These are phyloP conservation scores for Salvia miltiorrhiza DNA, from an alignment of 257 asterid genomes.

Conservation along the genomic window DNA sequence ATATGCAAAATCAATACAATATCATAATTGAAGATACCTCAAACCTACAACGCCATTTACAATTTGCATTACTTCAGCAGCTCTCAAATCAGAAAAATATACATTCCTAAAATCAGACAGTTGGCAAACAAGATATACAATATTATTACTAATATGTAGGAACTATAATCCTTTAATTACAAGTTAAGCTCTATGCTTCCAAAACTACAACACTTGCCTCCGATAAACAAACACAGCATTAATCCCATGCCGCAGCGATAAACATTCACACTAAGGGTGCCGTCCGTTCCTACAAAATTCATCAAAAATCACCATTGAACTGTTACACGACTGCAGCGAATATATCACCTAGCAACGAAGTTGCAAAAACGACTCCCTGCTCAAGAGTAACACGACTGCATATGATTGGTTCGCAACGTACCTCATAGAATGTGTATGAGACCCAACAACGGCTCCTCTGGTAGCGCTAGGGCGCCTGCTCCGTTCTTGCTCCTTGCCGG, in stretches of 20 bases:
- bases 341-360: background rate
- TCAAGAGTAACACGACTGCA: background rate
- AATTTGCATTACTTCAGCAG: slow-evolving; percentile 13
- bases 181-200: slow-evolving; percentile 30
- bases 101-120: slow-evolving; percentile 27
- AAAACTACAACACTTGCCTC: slow-evolving; percentile 25
- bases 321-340: background rate
- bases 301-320: background rate
- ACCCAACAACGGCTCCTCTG: slow-evolving; percentile 49
- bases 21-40: background rate
- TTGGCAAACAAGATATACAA: slow-evolving; percentile 32
- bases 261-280: slow-evolving; percentile 19
- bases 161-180: slow-evolving; percentile 36
- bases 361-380: background rate
- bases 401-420: slow-evolving; percentile 19
- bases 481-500: slow-evolving; percentile 62
- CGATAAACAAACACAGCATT: slow-evolving; percentile 18
- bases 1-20: background rate
- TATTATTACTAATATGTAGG: slow-evolving; percentile 14
- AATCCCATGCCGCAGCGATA: background rate
- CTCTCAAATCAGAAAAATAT: slow-evolving; percentile 26
- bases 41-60: slow-evolving; percentile 23
- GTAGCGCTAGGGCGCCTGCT: slow-evolving; percentile 42
- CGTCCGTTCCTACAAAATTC: slow-evolving; percentile 40
- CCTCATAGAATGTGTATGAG: slow-evolving; percentile 45